phyloP scores from a whole-genome alignment of 352 stramenopile species.

The Globisporangium ultimum region DNA sequence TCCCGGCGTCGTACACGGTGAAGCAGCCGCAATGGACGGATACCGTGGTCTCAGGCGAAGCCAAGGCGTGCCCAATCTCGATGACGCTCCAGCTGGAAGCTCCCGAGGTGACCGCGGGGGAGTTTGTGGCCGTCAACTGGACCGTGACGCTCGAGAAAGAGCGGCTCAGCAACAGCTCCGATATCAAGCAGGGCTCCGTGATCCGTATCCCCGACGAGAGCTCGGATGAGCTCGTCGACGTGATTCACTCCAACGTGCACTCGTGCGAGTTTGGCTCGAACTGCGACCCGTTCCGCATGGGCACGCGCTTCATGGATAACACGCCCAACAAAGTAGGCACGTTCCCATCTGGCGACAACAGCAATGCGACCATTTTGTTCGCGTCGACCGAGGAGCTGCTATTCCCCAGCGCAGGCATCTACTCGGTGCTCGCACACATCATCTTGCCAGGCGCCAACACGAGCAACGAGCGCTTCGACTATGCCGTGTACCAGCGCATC shows the following conservation, averaged over 20 bases:
- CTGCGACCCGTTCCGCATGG: slow-evolving; percentile 25
- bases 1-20: slow-evolving; percentile 14
- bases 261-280: slow-evolving; percentile 25
- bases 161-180: slow-evolving; percentile 14
- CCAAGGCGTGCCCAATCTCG: slow-evolving; percentile 18
- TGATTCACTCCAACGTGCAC: slow-evolving; percentile 26
- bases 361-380: slow-evolving; percentile 13
- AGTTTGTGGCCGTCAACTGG: slow-evolving; percentile 21
- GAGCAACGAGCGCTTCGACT: slow-evolving; percentile 22
- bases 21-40: slow-evolving; percentile 9
- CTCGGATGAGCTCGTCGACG: slow-evolving; percentile 12
- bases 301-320: slow-evolving; percentile 16
- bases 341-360: slow-evolving; percentile 8
- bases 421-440: slow-evolving; percentile 29
- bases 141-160: slow-evolving; percentile 17
- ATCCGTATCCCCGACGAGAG: slow-evolving; percentile 9
- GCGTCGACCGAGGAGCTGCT: slow-evolving; percentile 18
- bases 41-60: slow-evolving; percentile 10
- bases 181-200: slow-evolving; percentile 12
- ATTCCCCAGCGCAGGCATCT: slow-evolving; percentile 16
- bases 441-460: slow-evolving; percentile 16
- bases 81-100: slow-evolving; percentile 17
- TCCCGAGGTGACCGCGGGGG: slow-evolving; percentile 5
- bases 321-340: slow-evolving; percentile 22
- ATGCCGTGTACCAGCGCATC: slow-evolving; percentile 23